Evolutionary conservation across 2,329 filamentous ascomycete species (phyloP).

Genomic region (Cercospora nicotianae): DNA sequence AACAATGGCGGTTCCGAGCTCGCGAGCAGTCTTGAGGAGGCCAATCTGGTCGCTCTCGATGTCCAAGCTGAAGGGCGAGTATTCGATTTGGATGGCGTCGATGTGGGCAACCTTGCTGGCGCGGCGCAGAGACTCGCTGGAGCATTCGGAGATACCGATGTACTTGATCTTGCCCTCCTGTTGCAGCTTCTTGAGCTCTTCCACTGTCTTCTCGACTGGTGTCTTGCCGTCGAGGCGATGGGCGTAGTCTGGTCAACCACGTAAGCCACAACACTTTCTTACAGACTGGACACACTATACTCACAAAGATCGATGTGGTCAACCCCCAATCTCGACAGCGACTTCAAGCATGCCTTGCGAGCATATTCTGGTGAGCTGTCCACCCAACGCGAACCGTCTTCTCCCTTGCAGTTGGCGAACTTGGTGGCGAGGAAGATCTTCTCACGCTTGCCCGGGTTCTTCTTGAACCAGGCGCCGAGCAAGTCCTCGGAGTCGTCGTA

Average conservation of each 20-base stretch:
- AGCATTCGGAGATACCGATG: conserved; percentile 57
- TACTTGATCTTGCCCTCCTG: conserved; percentile 59
- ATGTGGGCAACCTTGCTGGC: conserved; percentile 54
- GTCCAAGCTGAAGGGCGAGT: conserved; percentile 53
- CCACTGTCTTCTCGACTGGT: conserved; percentile 52
- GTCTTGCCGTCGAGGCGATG: conserved; percentile 48
- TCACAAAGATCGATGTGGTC: conserved; percentile 44
- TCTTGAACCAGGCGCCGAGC: conserved; percentile 40
- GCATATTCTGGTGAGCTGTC: conserved; percentile 46
- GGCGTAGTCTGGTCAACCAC: conserved; percentile 34
- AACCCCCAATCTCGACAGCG: conserved; percentile 44
- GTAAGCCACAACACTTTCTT: background rate
- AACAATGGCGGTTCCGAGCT: conserved; percentile 59
- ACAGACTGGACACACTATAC: background rate
- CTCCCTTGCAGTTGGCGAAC: conserved; percentile 48
- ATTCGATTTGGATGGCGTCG: conserved; percentile 55
- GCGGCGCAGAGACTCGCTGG: conserved; percentile 52
- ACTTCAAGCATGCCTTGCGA: conserved; percentile 43
- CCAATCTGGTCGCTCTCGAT: conserved; percentile 56
- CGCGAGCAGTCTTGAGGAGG: conserved; percentile 57
- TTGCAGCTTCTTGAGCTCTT: conserved; percentile 51
- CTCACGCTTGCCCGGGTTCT: conserved; percentile 50
- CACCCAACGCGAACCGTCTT: conserved; percentile 41
- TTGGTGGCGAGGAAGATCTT: conserved; percentile 56
- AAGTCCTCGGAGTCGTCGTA: conserved; percentile 39